These are phyloP conservation scores for Triadica sebifera DNA, from an alignment of 345 rosid genomes.

Conservation along the genomic window DNA sequence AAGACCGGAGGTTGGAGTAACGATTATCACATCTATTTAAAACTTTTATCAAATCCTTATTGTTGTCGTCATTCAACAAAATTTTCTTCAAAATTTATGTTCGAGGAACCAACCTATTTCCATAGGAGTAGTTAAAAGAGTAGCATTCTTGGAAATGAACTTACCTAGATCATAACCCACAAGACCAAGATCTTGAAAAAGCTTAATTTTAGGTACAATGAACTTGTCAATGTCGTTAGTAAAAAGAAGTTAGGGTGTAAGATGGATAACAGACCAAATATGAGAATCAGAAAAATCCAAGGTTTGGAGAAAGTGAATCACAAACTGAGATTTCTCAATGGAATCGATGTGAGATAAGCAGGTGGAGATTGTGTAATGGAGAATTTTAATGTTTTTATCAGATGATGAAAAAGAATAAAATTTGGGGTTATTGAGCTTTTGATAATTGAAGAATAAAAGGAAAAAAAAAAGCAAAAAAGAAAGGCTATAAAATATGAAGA, in stretches of 20 bases:
- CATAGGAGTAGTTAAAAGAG: conserved; percentile 23
- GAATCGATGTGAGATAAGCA: conserved; percentile 16
- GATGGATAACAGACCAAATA: conserved; percentile 15
- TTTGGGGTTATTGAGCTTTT: not conserved
- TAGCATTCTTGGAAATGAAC: conserved; percentile 24
- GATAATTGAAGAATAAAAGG: conserved; percentile 4
- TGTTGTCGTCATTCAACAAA: conserved; percentile 22
- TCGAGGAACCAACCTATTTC: conserved; percentile 31
- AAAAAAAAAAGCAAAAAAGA: not conserved
- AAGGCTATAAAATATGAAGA: not conserved
- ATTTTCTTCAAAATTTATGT: conserved; percentile 20
- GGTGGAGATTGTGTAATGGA: conserved; percentile 3
- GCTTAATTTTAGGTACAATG: conserved; percentile 35
- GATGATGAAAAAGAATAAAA: conserved; percentile 7
- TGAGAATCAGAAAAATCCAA: conserved; percentile 26
- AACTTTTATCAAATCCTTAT: conserved; percentile 25
- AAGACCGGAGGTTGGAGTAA: too few species aligned
- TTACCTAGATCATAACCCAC: conserved; percentile 25
- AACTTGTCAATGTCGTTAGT: conserved; percentile 10
- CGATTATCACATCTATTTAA: too few species aligned
- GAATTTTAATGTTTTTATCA: conserved; percentile 10
- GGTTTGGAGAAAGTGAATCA: conserved; percentile 12
- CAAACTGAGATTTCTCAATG: conserved; percentile 19
- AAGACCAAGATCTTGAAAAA: conserved; percentile 34
- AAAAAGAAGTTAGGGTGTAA: conserved; percentile 28